Evolutionary conservation across 495 filamentous ascomycete species (phyloP).

Genomic region (Hypoxylon rickii): DNA sequence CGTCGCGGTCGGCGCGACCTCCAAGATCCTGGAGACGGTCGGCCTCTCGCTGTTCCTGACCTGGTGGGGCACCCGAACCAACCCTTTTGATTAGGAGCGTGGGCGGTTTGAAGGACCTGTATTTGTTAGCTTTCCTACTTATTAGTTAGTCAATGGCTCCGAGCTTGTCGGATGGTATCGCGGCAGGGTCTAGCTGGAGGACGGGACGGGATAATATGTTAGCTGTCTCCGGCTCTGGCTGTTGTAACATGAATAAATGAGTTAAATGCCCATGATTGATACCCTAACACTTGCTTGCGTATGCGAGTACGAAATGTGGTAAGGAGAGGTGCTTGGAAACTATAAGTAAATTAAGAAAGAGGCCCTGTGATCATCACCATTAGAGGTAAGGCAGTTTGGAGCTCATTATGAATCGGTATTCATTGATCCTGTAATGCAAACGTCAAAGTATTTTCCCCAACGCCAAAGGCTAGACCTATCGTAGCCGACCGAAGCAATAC

Average conservation of each 20-base stretch:
- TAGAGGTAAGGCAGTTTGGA: background rate
- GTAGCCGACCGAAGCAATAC: constrained; percentile 29
- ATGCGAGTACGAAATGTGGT: background rate
- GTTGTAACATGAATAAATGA: background rate
- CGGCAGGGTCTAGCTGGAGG: too few species aligned
- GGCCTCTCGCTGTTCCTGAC: constrained; percentile 90
- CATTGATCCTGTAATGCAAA: constrained; percentile 20
- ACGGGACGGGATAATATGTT: background rate
- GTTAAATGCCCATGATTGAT: too few species aligned
- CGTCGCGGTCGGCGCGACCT: constrained; percentile 79
- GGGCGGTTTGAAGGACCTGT: constrained; percentile 14
- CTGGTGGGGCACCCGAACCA: constrained; percentile 95
- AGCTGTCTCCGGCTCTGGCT: background rate
- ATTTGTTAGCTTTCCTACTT: constrained; percentile 25
- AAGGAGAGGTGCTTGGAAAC: background rate
- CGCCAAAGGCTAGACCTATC: constrained; percentile 29
- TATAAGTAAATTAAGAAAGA: too few species aligned
- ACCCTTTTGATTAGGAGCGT: constrained; percentile 66
- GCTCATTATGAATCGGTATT: constrained; percentile 20
- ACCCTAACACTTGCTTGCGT: too few species aligned
- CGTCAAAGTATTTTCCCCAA: constrained; percentile 21
- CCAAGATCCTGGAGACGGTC: constrained; percentile 89
- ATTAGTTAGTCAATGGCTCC: constrained; percentile 4
- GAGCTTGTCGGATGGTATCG: too few species aligned
- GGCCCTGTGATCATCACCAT: too few species aligned